Conservation (phyloP, 768 basidiomycete species). For the Kwoniella sp. region DNA sequence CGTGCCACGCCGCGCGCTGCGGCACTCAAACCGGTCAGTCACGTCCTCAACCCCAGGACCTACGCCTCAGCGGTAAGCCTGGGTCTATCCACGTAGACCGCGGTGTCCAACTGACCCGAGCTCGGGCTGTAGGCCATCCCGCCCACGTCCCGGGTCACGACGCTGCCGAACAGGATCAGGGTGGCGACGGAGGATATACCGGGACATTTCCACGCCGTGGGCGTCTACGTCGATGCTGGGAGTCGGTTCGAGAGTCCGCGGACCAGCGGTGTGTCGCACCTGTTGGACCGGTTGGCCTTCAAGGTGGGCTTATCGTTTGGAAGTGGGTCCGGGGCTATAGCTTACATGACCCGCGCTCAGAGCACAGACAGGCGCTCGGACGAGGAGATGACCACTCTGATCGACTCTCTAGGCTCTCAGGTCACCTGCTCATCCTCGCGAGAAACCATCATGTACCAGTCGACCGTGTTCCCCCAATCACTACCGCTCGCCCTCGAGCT, state of each 20-base stretch:
- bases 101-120: too few relatives aligned
- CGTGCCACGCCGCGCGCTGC: not conserved
- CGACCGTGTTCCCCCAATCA: constrained; percentile 79
- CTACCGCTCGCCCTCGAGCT: constrained; percentile 78
- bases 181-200: constrained; percentile 87
- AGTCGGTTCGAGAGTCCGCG: constrained; percentile 75
- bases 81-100: too few relatives aligned
- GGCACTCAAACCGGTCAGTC: not conserved
- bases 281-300: constrained; percentile 92
- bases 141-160: constrained; percentile 57
- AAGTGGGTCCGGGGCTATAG: not conserved
- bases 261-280: constrained; percentile 79
- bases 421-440: constrained; percentile 85
- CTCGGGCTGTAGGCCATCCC: constrained; percentile 8
- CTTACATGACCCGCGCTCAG: constrained; percentile 52
- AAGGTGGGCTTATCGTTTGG: constrained; percentile 61
- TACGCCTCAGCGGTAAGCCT: constrained; percentile 15
- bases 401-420: constrained; percentile 82
- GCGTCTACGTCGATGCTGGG: constrained; percentile 90
- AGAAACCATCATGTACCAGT: constrained; percentile 97
- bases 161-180: constrained; percentile 82
- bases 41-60: constrained; percentile 1
- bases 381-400: constrained; percentile 71
- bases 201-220: constrained; percentile 89
- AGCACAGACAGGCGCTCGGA: constrained; percentile 67